These are phyloP conservation scores for Picochlorum sp. DNA, from an alignment of 139 green algal species.

Conservation along the genomic window DNA sequence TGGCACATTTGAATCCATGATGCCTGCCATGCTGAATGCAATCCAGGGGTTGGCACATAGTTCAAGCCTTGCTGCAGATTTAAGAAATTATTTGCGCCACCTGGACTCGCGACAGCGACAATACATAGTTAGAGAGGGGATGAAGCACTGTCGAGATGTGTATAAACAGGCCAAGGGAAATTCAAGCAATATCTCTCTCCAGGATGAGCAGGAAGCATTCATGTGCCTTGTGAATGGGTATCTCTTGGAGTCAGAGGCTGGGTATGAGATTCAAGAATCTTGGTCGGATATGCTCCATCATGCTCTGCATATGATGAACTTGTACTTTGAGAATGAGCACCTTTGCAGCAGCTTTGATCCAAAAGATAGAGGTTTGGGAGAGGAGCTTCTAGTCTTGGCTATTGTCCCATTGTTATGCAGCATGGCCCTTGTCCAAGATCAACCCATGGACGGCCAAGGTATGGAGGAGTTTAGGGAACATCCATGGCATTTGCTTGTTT, in stretches of 20 bases:
- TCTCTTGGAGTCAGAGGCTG: conserved; percentile 35
- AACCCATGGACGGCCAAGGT: too few species aligned
- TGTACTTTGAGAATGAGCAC: conserved; percentile 33
- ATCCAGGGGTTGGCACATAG: neutral
- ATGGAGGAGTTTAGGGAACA: neutral
- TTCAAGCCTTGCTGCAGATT: conserved; percentile 18
- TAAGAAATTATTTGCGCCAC: conserved; percentile 12
- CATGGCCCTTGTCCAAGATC: neutral
- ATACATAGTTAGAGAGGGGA: too few species aligned
- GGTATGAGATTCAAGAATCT: neutral
- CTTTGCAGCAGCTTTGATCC: conserved; percentile 49
- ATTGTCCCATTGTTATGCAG: conserved; percentile 35
- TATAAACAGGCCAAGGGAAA: too few species aligned
- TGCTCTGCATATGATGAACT: conserved; percentile 32
- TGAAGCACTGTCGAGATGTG: too few species aligned
- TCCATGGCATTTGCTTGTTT: conserved; percentile 4
- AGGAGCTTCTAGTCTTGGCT: conserved; percentile 59
- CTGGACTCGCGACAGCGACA: neutral
- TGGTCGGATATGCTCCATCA: neutral
- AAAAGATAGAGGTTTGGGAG: conserved; percentile 61
- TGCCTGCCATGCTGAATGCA: too few species aligned
- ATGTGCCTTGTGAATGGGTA: too few species aligned
- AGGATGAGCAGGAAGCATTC: too few species aligned
- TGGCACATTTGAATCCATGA: too few species aligned
- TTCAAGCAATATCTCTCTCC: too few species aligned